These are phyloP conservation scores for Eudorina sp. DNA, from an alignment of 139 green algal genomes.

Conservation along the genomic window DNA sequence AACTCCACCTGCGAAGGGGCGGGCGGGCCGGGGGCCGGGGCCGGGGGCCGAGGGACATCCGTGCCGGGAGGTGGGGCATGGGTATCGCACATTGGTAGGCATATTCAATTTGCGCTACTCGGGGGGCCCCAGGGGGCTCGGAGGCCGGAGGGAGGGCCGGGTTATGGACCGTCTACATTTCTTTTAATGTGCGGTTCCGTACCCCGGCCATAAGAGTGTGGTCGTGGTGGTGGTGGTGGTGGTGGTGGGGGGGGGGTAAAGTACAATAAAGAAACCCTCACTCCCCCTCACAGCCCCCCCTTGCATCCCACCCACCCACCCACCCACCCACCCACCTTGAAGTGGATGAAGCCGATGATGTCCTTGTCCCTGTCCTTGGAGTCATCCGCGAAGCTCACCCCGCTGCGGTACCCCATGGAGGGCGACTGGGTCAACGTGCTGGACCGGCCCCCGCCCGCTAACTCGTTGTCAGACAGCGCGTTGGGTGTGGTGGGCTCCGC, in stretches of 20 bases:
- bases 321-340: background rate
- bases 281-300: background rate
- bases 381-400: background rate
- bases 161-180: no score
- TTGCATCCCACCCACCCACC: background rate
- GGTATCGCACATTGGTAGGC: no score
- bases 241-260: no score
- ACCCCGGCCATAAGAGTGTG: no score
- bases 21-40: background rate
- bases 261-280: background rate
- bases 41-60: background rate
- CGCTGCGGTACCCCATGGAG: background rate
- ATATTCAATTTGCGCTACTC: no score
- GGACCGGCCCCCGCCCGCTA: background rate
- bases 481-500: background rate
- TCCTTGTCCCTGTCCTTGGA: slow-evolving; percentile 6
- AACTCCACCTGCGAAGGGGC: slow-evolving; percentile 49
- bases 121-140: no score
- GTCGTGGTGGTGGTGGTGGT: no score
- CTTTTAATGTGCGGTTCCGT: no score
- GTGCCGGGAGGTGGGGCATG: no score
- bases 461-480: background rate
- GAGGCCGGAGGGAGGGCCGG: no score
- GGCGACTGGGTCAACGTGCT: background rate
- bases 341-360: background rate